These are phyloP conservation scores for Aspergillus calidoustus DNA, from an alignment of 2,329 filamentous ascomycete species.

Conservation along the genomic window DNA sequence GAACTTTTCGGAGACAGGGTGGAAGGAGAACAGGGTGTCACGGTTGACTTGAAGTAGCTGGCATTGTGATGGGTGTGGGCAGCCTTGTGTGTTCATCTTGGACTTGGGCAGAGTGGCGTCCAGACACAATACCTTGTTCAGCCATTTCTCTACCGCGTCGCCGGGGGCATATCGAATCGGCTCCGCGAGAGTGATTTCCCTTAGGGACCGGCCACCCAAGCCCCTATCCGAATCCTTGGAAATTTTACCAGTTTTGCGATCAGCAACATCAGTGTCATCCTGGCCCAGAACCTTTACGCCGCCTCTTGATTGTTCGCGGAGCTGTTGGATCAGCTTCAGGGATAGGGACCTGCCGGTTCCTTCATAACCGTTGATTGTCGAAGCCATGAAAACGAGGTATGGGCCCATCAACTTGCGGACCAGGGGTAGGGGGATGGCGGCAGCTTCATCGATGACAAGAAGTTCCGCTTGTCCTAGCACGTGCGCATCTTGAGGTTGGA, in stretches of 20 bases:
- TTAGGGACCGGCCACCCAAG: constrained; percentile 74
- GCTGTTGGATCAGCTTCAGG: constrained; percentile 93
- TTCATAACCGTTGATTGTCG: constrained; percentile 98
- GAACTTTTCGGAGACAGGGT: constrained; percentile 95
- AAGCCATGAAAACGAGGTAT: constrained; percentile 98
- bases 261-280: constrained; percentile 69
- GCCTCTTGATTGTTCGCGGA: constrained; percentile 86
- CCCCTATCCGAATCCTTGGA: constrained; percentile 66
- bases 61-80: constrained; percentile 87
- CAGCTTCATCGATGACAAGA: constrained; percentile 95
- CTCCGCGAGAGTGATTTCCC: constrained; percentile 90
- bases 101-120: constrained; percentile 87
- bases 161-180: constrained; percentile 93
- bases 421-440: constrained; percentile 89
- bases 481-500: constrained; percentile 93
- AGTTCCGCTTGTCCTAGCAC: constrained; percentile 93
- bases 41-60: constrained; percentile 93
- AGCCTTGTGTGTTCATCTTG: constrained; percentile 73
- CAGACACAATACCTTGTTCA: constrained; percentile 90
- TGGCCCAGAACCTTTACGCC: constrained; percentile 57
- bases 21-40: constrained; percentile 97
- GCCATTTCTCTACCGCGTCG: constrained; percentile 92
- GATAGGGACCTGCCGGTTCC: constrained; percentile 94
- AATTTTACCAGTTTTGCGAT: constrained; percentile 77
- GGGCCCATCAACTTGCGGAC: constrained; percentile 95